Evolutionary conservation across 805 yeast species (phyloP).

Genomic region (Hagleromyces aurorensis): DNA sequence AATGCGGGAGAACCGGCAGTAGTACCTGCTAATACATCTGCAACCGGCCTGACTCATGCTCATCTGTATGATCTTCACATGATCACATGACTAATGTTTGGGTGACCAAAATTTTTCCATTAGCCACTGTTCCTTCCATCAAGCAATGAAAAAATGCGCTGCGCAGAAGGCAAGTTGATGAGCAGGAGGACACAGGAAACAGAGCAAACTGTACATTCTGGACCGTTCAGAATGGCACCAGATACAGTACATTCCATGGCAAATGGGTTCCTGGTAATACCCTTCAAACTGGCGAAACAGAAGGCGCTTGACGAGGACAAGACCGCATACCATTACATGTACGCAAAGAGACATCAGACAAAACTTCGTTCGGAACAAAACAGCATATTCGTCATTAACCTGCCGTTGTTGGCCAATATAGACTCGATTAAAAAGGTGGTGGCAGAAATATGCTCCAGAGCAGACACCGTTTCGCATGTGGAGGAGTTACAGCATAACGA

Average conservation of each 20-base stretch:
- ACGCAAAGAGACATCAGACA: constrained; percentile 55
- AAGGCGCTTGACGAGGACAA: constrained; percentile 9
- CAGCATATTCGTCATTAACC: constrained; percentile 65
- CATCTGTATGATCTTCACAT: no score
- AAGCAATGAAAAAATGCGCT: no score
- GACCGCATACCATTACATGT: constrained; percentile 45
- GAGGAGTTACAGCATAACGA: constrained; percentile 41
- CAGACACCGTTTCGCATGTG: constrained; percentile 50
- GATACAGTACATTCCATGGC: constrained; percentile 21
- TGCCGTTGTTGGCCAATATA: constrained; percentile 57
- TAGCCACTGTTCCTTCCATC: no score
- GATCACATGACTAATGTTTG: no score
- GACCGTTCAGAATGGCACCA: no score
- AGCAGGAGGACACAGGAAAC: no score
- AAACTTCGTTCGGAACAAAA: constrained; percentile 38
- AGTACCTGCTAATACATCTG: no score
- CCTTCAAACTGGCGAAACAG: constrained; percentile 25
- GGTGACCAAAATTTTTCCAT: no score
- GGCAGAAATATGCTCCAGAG: constrained; percentile 39
- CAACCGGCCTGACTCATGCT: no score
- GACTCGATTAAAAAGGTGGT: constrained; percentile 50
- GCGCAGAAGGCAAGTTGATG: no score
- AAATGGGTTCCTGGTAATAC: constrained; percentile 31
- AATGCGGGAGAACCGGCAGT: no score
- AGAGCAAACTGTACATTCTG: no score